phyloP scores from a whole-genome alignment of 345 rosid species.

The Mangifera indica region DNA sequence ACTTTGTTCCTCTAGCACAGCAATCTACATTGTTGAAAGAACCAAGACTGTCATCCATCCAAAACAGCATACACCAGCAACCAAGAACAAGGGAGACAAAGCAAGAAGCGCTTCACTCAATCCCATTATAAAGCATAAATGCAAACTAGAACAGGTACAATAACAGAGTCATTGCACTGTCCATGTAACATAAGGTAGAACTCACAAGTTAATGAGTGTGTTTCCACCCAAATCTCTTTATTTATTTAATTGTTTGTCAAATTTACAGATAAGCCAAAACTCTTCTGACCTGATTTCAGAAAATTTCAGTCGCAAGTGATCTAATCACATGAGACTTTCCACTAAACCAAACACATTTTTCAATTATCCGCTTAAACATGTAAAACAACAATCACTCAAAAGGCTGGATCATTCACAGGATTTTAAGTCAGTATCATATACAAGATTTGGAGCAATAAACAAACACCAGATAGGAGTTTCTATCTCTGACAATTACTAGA shows the following conservation, averaged over 20 bases:
- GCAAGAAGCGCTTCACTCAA: not conserved
- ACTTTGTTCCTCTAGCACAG: constrained; percentile 67
- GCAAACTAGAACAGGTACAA: not conserved
- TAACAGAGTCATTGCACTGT: not conserved
- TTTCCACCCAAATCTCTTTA: not conserved
- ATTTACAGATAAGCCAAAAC: no score
- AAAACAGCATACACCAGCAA: not conserved
- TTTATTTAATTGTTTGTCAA: no score
- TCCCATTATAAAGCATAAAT: not conserved
- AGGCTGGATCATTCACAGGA: not conserved
- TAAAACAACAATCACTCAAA: not conserved
- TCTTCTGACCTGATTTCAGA: no score
- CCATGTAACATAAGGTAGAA: not conserved
- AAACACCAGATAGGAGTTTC: not conserved
- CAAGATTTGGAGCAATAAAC: not conserved
- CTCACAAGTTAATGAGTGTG: not conserved
- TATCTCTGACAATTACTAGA: not conserved
- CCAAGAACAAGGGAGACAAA: not conserved
- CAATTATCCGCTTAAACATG: not conserved
- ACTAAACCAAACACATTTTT: no score
- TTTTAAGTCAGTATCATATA: not conserved
- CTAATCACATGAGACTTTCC: no score
- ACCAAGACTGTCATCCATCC: constrained; percentile 22
- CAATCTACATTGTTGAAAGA: constrained; percentile 51
- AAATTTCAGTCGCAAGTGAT: no score